A percentile compares a stretch with the other conserved stretches of the same genome.
These are phyloP conservation scores for Cryptosporidium viatorum DNA, from an alignment of 169 alveolate genomes.

Conservation along the genomic window DNA sequence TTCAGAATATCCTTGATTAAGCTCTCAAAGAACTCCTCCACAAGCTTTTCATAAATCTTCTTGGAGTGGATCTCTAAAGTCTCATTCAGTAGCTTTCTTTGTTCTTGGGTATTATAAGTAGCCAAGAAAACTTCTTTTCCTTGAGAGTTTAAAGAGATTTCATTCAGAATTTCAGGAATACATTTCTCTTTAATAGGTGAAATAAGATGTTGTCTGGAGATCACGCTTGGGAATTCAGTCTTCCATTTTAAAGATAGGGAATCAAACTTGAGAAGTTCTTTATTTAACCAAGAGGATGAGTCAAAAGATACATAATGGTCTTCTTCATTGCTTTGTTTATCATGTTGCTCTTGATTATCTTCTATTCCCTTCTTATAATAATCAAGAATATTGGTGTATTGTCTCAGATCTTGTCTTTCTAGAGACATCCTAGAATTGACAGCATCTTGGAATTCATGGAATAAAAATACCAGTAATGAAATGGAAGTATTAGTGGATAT, in stretches of 20 bases:
- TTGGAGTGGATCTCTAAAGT: constrained; percentile 44
- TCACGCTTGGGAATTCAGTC: constrained; percentile 42
- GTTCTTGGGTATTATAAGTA: constrained; percentile 43
- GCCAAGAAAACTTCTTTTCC: not conserved
- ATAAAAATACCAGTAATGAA: constrained; percentile 2
- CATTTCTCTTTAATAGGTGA: constrained; percentile 3
- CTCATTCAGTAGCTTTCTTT: constrained; percentile 46
- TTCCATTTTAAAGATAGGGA: constrained; percentile 36
- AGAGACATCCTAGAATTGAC: constrained; percentile 33
- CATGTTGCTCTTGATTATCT: not conserved
- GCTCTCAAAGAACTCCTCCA: constrained; percentile 49
- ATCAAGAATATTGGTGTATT: constrained; percentile 18
- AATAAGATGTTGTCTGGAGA: not conserved
- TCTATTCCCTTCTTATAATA: constrained; percentile 1
- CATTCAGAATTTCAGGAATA: constrained; percentile 40
- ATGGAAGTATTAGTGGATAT: not conserved
- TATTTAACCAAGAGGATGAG: constrained; percentile 29
- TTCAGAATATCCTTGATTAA: constrained; percentile 52
- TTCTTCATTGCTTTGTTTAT: not conserved
- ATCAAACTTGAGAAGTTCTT: constrained; percentile 34
- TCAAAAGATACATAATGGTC: constrained; percentile 1
- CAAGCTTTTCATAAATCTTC: constrained; percentile 48
- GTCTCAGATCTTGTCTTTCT: constrained; percentile 33
- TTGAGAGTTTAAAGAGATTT: not conserved
- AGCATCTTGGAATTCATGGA: constrained; percentile 31